Percentiles rank a stretch among this genome's conserved stretches.
Evolutionary conservation across 257 asterid genomes (phyloP).

Genomic region (Solanum virginianum): DNA sequence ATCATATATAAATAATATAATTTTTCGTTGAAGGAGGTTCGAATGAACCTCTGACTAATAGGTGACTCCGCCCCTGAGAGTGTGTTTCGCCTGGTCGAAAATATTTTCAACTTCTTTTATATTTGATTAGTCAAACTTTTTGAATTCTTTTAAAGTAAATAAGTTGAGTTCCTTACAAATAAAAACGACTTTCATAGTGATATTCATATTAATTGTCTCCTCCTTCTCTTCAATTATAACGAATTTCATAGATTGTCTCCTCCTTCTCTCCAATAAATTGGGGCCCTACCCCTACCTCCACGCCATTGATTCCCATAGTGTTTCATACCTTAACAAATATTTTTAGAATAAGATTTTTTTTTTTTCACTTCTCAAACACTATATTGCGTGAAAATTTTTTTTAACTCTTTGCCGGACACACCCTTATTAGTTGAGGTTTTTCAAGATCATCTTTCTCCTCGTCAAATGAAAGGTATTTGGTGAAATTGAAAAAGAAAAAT

Average conservation of each 20-base stretch:
- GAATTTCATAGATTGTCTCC: neutral
- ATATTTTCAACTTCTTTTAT: neutral
- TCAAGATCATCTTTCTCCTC: neutral
- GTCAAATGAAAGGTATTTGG: neutral
- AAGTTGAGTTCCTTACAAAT: neutral
- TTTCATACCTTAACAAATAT: neutral
- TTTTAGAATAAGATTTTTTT: neutral
- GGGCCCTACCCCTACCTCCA: neutral
- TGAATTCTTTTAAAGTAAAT: neutral
- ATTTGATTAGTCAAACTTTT: neutral
- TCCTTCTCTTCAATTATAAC: no score
- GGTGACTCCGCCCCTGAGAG: no score
- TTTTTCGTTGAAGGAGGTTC: no score
- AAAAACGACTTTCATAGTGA: neutral
- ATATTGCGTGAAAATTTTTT: rapidly evolving
- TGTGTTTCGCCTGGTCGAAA: neutral
- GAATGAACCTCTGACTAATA: no score
- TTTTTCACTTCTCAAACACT: neutral
- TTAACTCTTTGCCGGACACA: neutral
- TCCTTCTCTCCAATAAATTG: neutral
- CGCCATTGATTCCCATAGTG: neutral
- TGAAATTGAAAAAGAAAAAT: neutral
- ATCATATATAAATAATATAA: no score
- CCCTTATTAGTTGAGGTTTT: neutral
- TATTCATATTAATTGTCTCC: neutral